Evolutionary conservation across 805 yeast genomes (phyloP), one percentile per base, ranked within the genome.

Genomic region (Helenozyma baotianmanensis): DNA sequence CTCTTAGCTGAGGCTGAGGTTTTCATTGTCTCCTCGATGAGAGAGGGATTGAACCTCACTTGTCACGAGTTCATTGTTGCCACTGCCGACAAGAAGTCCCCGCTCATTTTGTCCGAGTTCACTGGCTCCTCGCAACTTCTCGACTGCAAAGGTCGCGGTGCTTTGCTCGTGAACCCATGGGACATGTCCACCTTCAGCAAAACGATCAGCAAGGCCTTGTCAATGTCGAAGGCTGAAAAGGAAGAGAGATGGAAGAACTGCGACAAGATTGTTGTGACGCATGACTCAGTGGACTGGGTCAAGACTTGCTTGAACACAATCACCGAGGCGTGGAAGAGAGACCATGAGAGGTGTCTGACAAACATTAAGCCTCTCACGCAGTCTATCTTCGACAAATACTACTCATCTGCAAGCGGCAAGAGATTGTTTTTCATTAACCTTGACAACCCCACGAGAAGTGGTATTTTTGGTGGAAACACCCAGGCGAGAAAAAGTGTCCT

Each of bases 1-100:
- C 62, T 92, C 30, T 72, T 84, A 28, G 64, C 78, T 23, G 97
- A 88, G 53, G 96, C 97, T 1, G 94, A 86, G 45, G 68, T 78
- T 1, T 92, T 92, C 51, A 78, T 84, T 27, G 96, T 90, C 2
- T 80, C 94, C 8, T 84, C 96, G 2, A 74, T 90, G 70, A 79
- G 98, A 53, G 98, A 92, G 58, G 98, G 98, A 16, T 84, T 92
- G 88, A 92, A 92, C 50, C 68, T 92, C 51, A 89, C 97, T 0
- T 90, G 96, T 47, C 98, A 92, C 53, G 98, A 92, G 56, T 92
- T 82, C 54, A 74, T 88, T 25, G 81, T 80, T 35, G 84, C 95
- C 16, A 75, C 92, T 1, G 61, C 68, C 14, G 76, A 74, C 25
- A 75, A 76, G 38, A 79, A 82, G 43, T 82, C 96, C 0, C 96